phyloP scores from a whole-genome alignment of 208 protist species.

The Wallacemonas rigidus region DNA sequence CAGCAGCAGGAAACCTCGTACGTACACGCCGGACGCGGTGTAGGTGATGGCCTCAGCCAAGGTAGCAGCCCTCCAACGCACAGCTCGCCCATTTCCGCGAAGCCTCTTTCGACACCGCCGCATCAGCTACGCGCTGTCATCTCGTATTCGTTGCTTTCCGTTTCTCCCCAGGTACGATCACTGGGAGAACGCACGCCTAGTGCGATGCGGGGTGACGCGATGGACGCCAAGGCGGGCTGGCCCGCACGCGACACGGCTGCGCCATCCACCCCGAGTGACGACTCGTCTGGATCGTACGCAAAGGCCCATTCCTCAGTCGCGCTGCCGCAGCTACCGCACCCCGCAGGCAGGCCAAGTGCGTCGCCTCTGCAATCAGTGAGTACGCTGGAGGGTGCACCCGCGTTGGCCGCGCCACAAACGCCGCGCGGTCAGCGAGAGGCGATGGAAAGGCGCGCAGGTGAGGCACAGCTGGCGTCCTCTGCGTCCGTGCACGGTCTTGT shows the following conservation, averaged over 20 bases:
- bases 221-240: too few species aligned
- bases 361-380: neutral
- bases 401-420: neutral
- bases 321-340: too few species aligned
- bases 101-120: neutral
- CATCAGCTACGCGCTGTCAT: neutral
- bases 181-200: too few species aligned
- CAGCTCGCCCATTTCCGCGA: neutral
- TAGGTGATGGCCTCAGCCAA: neutral
- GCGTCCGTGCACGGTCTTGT: neutral
- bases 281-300: too few species aligned
- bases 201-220: too few species aligned
- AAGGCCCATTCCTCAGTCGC: too few species aligned
- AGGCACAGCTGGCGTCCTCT: neutral
- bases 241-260: too few species aligned
- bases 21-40: neutral
- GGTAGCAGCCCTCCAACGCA: neutral
- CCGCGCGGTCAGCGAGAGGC: neutral
- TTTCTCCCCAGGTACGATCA: too few species aligned
- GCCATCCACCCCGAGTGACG: too few species aligned
- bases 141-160: neutral
- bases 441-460: neutral
- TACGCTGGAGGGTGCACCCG: conserved; percentile 9
- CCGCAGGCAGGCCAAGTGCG: neutral
- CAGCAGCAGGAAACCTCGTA: neutral